Percentiles rank a stretch among this genome's conserved stretches.
Conservation (phyloP, 805 yeast species). For the Lipomyces japonicus region DNA sequence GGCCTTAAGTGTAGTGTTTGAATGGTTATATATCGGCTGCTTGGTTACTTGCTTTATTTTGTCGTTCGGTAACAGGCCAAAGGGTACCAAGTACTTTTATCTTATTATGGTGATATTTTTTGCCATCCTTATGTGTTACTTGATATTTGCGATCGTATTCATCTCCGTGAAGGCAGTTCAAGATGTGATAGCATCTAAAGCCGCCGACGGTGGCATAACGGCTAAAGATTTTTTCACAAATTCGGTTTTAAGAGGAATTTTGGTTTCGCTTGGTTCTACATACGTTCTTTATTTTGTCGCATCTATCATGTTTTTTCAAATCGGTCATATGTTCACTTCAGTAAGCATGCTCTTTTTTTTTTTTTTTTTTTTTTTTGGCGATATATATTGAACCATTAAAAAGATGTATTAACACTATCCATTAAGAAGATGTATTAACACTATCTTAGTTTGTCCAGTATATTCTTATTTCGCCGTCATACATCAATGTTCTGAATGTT, state of each 20-base stretch:
- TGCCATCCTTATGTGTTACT: constrained; percentile 83
- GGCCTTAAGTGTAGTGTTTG: constrained; percentile 68
- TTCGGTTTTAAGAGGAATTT: constrained; percentile 74
- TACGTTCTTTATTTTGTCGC: constrained; percentile 75
- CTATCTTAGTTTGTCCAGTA: constrained; percentile 61
- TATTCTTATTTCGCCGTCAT: constrained; percentile 77
- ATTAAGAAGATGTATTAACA: not conserved
- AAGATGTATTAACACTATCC: not conserved
- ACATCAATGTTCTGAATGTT: constrained; percentile 84
- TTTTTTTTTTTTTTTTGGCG: no score
- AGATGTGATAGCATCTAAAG: constrained; percentile 38
- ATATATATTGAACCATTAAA: no score
- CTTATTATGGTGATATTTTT: constrained; percentile 70
- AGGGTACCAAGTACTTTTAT: constrained; percentile 80
- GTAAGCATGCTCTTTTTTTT: not conserved
- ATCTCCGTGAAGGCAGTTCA: constrained; percentile 72
- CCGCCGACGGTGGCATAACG: constrained; percentile 38
- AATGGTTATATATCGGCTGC: constrained; percentile 82
- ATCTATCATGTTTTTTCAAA: constrained; percentile 78
- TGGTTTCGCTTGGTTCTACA: constrained; percentile 82
- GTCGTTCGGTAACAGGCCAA: constrained; percentile 91
- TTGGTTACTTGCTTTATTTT: constrained; percentile 81
- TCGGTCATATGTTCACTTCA: constrained; percentile 88
- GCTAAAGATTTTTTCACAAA: constrained; percentile 52
- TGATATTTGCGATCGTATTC: constrained; percentile 81